Base-by-base conservation (phyloP, 2,329 filamentous ascomycete genomes). In the Microdochium paspali region DNA sequence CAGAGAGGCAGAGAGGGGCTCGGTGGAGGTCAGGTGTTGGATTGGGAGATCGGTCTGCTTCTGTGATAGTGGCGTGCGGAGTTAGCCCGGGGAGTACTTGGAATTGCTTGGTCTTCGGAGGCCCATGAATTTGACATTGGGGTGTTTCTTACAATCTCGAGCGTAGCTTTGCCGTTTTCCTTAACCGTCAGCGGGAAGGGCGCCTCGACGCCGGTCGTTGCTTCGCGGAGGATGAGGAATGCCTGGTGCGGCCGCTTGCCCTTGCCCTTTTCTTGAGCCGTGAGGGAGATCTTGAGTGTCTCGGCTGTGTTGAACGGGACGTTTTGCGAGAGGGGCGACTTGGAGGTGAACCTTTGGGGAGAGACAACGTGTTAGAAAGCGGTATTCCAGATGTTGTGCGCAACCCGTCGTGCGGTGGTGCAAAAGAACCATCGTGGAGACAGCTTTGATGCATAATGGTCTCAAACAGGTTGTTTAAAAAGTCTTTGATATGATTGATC, bases 231-330 rank as follows among this genome's bases (percentile, higher is more conserved):
- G 15, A 93, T 76, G 47, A 98, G 75, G 72, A 96, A 96, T 5
- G 90, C 90, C 69, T 98, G 93, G 68, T 98, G 93, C 57, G 93
- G 89, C 54, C 87, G 82, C 74, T 90, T 91, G 44, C 80, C 77
- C 57, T 82, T 84, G 67, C 82, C 82, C 61, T 79, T 83, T 60
- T 95, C 88, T 63, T 85, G 85, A 9, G 88, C 78, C 28, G 89
- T 95, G 58, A 98, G 71, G 55, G 82, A 69, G 55, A 98, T 71
- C 72, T 93, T 95, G 61, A 97, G 73, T 39, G 82, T 81, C 61
- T 94, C 90, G 47, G 78, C 65, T 47, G 75, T 67, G 52, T 81
- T 79, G 52, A 97, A 72, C 10, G 74, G 66, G 39, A 96, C 63
- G 12, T 82, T 68, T 45, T 79, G 79, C 46, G 79, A 68, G 52